Conservation (phyloP, 345 rosid genomes). For the Populus alba region DNA sequence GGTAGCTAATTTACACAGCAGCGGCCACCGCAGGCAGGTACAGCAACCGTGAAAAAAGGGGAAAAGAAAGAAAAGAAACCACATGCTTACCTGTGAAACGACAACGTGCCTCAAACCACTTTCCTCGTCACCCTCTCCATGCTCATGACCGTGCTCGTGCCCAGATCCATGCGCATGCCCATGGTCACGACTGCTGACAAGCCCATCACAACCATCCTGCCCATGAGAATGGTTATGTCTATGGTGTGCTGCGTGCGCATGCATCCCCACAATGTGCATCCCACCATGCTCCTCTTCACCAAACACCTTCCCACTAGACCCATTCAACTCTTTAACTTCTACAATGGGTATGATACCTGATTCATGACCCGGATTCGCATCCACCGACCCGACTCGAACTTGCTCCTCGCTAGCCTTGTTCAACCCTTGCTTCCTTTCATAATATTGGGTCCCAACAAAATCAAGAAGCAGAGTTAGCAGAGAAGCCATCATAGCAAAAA, state of each 20-base stretch:
- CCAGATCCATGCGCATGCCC: constrained; percentile 8
- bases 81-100: constrained; percentile 70
- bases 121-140: constrained; percentile 35
- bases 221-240: constrained; percentile 70
- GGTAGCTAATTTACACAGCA: too few relatives aligned
- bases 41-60: neutral
- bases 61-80: neutral
- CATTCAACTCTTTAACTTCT: constrained; percentile 25
- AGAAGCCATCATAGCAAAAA: constrained; percentile 82
- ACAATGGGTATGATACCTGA: constrained; percentile 44
- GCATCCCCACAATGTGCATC: constrained; percentile 92
- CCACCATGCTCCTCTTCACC: constrained; percentile 83
- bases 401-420: constrained; percentile 38
- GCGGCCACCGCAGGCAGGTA: too few relatives aligned
- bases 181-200: constrained; percentile 14
- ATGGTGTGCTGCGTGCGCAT: constrained; percentile 84
- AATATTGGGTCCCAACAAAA: constrained; percentile 82
- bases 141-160: constrained; percentile 23
- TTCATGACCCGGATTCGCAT: constrained; percentile 34
- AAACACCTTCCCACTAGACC: constrained; percentile 46
- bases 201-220: constrained; percentile 52
- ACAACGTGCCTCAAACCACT: constrained; percentile 73
- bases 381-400: constrained; percentile 38
- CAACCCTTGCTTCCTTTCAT: constrained; percentile 74
- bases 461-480: constrained; percentile 72